Conservation (phyloP, 176 grass and related monocot genomes). For the Chloris gayana region DNA sequence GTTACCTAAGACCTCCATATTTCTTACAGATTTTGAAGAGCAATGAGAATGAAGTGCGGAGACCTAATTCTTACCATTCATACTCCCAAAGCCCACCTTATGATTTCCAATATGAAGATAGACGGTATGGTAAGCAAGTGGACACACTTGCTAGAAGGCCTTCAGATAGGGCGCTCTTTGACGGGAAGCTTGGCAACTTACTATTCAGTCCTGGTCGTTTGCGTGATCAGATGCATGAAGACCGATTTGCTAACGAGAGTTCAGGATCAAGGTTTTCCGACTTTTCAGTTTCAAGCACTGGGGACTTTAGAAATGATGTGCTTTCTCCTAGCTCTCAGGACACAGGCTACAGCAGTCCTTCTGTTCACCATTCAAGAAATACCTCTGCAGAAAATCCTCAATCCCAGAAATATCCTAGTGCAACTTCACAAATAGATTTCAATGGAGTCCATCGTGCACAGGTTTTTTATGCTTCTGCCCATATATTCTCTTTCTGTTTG, state of each 20-base stretch:
- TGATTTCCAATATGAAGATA: constrained; percentile 96
- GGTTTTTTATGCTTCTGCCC: constrained; percentile 47
- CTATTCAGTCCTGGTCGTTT: constrained; percentile 66
- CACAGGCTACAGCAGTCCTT: constrained; percentile 61
- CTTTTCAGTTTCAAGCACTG: constrained; percentile 83
- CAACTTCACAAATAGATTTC: constrained; percentile 40
- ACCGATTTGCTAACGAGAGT: constrained; percentile 87
- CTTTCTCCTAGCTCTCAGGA: constrained; percentile 85
- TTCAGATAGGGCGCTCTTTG: constrained; percentile 73
- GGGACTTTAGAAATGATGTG: constrained; percentile 67
- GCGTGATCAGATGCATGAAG: constrained; percentile 67
- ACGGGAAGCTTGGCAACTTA: constrained; percentile 68
- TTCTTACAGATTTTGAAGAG: constrained; percentile 65
- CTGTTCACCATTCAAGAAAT: constrained; percentile 59
- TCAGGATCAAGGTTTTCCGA: constrained; percentile 86
- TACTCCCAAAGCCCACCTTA: constrained; percentile 98
- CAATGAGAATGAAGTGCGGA: constrained; percentile 60
- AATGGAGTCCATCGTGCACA: constrained; percentile 44
- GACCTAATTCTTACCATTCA: constrained; percentile 91
- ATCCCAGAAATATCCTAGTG: constrained; percentile 39
- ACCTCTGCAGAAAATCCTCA: constrained; percentile 55
- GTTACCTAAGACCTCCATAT: constrained; percentile 36
- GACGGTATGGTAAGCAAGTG: constrained; percentile 86
- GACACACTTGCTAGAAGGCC: constrained; percentile 64
- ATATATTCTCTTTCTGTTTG: constrained; percentile 31